phyloP scores from a whole-genome alignment of 176 grass and related monocot species.

The Puccinellia tenuiflora region DNA sequence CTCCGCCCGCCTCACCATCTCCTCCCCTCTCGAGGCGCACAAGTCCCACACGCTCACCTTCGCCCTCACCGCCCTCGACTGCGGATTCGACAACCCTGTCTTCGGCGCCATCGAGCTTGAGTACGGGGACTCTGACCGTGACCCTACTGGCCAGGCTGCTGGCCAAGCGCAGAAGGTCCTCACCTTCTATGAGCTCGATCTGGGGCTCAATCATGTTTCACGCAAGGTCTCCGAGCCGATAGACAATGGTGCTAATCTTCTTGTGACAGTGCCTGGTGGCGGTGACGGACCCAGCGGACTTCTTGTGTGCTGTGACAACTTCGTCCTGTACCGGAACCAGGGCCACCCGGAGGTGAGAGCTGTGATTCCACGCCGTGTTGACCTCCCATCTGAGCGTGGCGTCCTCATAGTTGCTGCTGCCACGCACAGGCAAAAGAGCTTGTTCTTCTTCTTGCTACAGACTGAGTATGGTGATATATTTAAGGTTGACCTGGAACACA shows the following conservation, averaged over 20 bases:
- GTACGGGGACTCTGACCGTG: slow-evolving; percentile 80
- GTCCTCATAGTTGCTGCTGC: slow-evolving; percentile 94
- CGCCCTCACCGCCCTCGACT: slow-evolving; percentile 71
- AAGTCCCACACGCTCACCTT: slow-evolving; percentile 91
- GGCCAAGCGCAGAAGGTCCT: slow-evolving; percentile 89
- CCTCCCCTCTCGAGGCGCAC: slow-evolving; percentile 90
- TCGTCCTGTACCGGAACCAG: slow-evolving; percentile 93
- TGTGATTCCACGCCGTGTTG: slow-evolving; percentile 85
- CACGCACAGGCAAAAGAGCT: slow-evolving; percentile 78
- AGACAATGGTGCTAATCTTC: slow-evolving; percentile 86
- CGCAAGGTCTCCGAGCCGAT: slow-evolving; percentile 88
- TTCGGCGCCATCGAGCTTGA: slow-evolving; percentile 92
- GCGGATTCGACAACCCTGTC: slow-evolving; percentile 87
- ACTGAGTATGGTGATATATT: slow-evolving; percentile 93
- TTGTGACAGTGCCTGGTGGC: slow-evolving; percentile 87
- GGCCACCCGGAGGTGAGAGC: slow-evolving; percentile 89
- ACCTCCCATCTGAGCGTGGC: slow-evolving; percentile 86
- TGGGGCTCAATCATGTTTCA: slow-evolving; percentile 91
- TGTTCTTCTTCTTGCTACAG: slow-evolving; percentile 94
- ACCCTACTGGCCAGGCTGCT: slow-evolving; percentile 73
- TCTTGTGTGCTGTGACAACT: slow-evolving; percentile 91
- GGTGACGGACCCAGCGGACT: slow-evolving; percentile 78
- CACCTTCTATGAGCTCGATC: slow-evolving; percentile 97
- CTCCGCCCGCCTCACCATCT: slow-evolving; percentile 79
- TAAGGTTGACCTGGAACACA: slow-evolving; percentile 77